Evolutionary conservation across 306 rosid genomes (phyloP), one percentile per base, ranked within the genome.

Genomic region (Pyrus bretschneideri): DNA sequence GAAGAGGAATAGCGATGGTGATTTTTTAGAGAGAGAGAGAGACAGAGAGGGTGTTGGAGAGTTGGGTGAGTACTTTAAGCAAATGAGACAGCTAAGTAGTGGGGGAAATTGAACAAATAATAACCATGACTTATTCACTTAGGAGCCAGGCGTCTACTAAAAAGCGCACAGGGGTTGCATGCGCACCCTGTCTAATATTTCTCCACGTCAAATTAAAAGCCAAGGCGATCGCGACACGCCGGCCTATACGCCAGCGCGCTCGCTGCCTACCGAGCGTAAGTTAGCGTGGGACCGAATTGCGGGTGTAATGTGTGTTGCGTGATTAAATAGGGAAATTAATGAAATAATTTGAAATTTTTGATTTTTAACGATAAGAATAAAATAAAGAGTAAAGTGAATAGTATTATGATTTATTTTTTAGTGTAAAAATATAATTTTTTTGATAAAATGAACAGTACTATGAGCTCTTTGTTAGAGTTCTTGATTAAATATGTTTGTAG

Each of bases 61-160:
- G 55, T 61, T 61, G 18, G 79, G 51, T 35, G 79, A 66, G 75
- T 85, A 64, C 81, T 83, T 80, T 83, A 77, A 71, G 88, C 81
- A 1, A 63, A 25, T 44, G 33, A 64, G 65, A 71, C 45, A 62
- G 67, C 31, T 1, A n/a, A 72, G 72, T 60, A 71, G 81, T 23
- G 74, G 83, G 87, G 73, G 71, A 80, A 76, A 27, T 30, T 17
- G 66, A 62, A 62, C 9, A 11, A 58, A 9, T 22, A 31, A 35
- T 35, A 67, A 69, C 44, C n/a, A 27, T 23, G 14, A 45, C 10
- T 27, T 61, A 10, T 29, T 19, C 3, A 2, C 4, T 6, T 40
- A 15, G 22, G 15, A 17, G 15, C 23, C 17, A 8, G 2, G 9
- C 0, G 5, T 5, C 2, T 3, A 66, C 83, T 82, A 88, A 78